These are phyloP conservation scores for Inga laurina DNA, from an alignment of 306 rosid genomes.

Conservation along the genomic window DNA sequence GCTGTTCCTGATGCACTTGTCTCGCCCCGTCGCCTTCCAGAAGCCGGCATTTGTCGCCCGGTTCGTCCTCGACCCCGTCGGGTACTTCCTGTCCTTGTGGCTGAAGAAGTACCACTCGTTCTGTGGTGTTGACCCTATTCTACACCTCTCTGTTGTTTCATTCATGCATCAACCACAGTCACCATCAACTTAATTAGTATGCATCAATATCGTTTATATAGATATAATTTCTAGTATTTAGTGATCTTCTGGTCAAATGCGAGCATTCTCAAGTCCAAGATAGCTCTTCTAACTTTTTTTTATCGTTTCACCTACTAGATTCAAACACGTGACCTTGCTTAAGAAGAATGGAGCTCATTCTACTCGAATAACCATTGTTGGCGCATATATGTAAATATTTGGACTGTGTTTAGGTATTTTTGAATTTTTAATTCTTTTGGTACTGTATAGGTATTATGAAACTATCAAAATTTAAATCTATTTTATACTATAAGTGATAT, in stretches of 20 bases:
- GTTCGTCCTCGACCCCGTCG: slow-evolving; percentile 96
- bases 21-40: slow-evolving; percentile 98
- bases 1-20: slow-evolving; percentile 80
- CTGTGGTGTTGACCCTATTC: slow-evolving; percentile 93
- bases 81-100: slow-evolving; percentile 95
- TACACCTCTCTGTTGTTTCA: slow-evolving; percentile 65
- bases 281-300: too few species aligned
- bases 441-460: not conserved
- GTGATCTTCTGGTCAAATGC: too few species aligned
- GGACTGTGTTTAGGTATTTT: not conserved
- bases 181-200: too few species aligned
- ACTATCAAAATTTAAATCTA: too few species aligned
- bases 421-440: not conserved
- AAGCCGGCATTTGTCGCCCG: slow-evolving; percentile 93
- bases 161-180: not conserved
- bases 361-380: not conserved
- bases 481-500: too few species aligned
- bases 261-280: too few species aligned
- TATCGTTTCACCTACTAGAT: too few species aligned
- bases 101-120: slow-evolving; percentile 98
- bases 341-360: not conserved
- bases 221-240: too few species aligned
- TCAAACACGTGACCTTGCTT: not conserved
- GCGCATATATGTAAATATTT: too few species aligned
- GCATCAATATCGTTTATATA: not conserved